These are phyloP conservation scores for Lycium ferocissimum DNA, from an alignment of 257 asterid species.

Conservation along the genomic window DNA sequence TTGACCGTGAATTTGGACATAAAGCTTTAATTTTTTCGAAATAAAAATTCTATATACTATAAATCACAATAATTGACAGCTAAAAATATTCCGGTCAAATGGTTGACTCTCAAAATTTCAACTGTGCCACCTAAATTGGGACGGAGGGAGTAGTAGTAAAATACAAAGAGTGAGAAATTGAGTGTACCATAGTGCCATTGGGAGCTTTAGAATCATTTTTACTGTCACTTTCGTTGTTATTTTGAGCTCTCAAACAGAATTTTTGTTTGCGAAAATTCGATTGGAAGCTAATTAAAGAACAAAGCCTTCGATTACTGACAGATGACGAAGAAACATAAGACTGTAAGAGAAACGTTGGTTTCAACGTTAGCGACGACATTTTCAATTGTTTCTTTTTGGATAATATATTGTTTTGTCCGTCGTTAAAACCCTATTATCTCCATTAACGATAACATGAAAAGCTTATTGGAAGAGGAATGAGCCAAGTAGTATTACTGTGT, in stretches of 20 bases:
- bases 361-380: constrained; percentile 69
- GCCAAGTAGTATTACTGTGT: not conserved
- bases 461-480: constrained; percentile 22
- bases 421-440: constrained; percentile 34
- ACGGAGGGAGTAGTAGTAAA: too few species aligned
- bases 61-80: too few species aligned
- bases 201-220: constrained; percentile 59
- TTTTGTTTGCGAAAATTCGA: constrained; percentile 49
- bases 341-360: constrained; percentile 56
- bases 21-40: too few species aligned
- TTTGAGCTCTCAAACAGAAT: constrained; percentile 58
- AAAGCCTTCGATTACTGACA: constrained; percentile 35
- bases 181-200: constrained; percentile 68
- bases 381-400: constrained; percentile 23
- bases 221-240: constrained; percentile 39
- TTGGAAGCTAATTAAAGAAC: constrained; percentile 47
- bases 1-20: too few species aligned
- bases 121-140: too few species aligned
- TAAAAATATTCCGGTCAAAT: too few species aligned
- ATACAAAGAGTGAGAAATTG: not conserved
- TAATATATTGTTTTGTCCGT: not conserved
- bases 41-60: too few species aligned
- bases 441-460: constrained; percentile 35
- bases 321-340: constrained; percentile 46
- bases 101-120: too few species aligned